A percentile compares a stretch with the other conserved stretches of the same genome.
Evolutionary conservation across 2,329 filamentous ascomycete genomes (phyloP).

Genomic region (Cytospora chrysosperma): DNA sequence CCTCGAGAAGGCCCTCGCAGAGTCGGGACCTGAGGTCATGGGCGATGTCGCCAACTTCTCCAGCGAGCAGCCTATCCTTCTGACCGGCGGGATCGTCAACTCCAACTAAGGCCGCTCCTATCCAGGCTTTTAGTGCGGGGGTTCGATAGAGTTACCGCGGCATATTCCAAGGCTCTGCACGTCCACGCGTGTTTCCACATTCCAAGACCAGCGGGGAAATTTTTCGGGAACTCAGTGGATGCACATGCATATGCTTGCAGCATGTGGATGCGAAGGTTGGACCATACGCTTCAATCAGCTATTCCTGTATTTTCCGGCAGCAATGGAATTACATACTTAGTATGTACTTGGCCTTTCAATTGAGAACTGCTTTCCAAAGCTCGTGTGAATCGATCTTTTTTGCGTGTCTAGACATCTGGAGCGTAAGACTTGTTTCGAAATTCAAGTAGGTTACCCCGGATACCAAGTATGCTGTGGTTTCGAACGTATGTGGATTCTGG

Average conservation of each 20-base stretch:
- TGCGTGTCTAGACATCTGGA: too few relatives aligned
- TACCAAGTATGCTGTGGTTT: too few relatives aligned
- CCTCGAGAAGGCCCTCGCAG: constrained; percentile 25
- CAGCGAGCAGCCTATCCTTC: constrained; percentile 24
- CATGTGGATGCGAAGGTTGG: neutral
- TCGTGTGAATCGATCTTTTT: too few relatives aligned
- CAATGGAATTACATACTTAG: neutral
- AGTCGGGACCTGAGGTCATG: constrained; percentile 28
- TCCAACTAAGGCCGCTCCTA: neutral
- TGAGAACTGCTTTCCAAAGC: too few relatives aligned
- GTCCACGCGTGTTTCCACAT: too few relatives aligned
- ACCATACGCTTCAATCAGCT: neutral
- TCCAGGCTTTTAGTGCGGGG: neutral
- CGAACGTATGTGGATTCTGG: too few relatives aligned
- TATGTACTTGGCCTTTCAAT: too few relatives aligned
- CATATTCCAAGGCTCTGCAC: too few relatives aligned
- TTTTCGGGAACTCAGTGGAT: neutral
- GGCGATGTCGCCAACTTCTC: constrained; percentile 37
- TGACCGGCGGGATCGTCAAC: neutral
- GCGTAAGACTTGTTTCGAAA: too few relatives aligned
- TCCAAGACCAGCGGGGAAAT: too few relatives aligned
- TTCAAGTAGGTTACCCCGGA: too few relatives aligned
- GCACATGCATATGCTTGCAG: neutral
- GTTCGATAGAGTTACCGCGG: neutral
- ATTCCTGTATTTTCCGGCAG: too few relatives aligned